These are phyloP conservation scores for Ascochyta lentis DNA, from an alignment of 2,329 filamentous ascomycete species.

Conservation along the genomic window DNA sequence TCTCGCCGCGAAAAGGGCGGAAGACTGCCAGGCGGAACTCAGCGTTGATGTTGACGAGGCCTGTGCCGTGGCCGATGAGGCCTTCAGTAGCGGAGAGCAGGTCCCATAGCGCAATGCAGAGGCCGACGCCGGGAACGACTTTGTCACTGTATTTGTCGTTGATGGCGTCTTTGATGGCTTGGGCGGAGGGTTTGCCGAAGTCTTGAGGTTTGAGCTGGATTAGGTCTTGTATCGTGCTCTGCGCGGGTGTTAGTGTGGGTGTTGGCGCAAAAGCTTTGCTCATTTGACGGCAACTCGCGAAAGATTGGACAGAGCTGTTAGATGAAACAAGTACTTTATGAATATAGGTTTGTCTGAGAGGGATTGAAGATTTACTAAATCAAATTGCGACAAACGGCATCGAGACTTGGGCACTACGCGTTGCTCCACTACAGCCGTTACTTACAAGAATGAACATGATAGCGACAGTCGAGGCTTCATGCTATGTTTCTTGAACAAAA, in stretches of 20 bases:
- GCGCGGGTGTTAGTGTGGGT: neutral
- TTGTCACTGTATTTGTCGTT: conserved; percentile 97
- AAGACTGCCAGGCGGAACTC: conserved; percentile 95
- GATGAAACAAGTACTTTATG: neutral
- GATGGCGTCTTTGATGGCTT: conserved; percentile 94
- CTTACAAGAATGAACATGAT: conserved; percentile 52
- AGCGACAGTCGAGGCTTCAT: conserved; percentile 30
- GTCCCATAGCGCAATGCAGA: conserved; percentile 94
- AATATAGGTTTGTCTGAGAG: neutral
- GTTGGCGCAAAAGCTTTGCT: neutral
- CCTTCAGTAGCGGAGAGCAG: conserved; percentile 89
- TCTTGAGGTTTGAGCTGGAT: conserved; percentile 91
- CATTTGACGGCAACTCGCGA: neutral
- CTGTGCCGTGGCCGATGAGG: conserved; percentile 89
- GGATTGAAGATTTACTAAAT: neutral
- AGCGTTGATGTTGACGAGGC: conserved; percentile 94
- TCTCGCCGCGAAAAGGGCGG: conserved; percentile 93
- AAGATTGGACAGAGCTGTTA: neutral
- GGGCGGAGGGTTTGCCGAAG: conserved; percentile 80
- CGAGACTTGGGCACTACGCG: neutral
- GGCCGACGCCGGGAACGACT: conserved; percentile 92
- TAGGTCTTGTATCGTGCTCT: conserved; percentile 94
- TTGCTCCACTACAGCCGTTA: neutral
- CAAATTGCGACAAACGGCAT: neutral
- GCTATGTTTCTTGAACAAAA: conserved; percentile 22